phyloP scores from a whole-genome alignment of 2,329 filamentous ascomycete genomes.

The Paracoccidioides brasiliensis region DNA sequence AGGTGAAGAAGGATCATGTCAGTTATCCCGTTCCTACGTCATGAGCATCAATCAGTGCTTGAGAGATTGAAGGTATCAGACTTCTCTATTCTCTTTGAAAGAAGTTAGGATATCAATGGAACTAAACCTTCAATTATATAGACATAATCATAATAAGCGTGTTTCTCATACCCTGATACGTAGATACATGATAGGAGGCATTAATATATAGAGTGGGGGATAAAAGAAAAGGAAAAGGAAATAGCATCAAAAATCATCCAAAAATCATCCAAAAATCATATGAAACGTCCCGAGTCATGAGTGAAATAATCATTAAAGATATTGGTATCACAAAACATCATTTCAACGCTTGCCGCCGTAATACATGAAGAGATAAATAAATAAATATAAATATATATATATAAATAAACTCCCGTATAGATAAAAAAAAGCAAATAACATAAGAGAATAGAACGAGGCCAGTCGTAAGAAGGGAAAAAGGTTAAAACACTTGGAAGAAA shows the following conservation, averaged over 20 bases:
- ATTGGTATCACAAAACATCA: conserved; percentile 2
- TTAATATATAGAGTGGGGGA: not conserved
- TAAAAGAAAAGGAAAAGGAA: not conserved
- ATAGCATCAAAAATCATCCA: not conserved
- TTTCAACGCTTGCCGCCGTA: not conserved
- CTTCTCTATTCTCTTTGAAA: not conserved
- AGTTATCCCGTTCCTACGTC: too few relatives aligned
- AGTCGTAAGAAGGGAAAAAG: conserved; percentile 1
- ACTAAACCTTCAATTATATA: not conserved
- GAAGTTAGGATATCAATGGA: not conserved
- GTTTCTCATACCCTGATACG: not conserved
- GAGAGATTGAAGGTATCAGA: too few relatives aligned
- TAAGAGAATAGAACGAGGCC: conserved; percentile 1
- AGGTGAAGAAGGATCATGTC: too few relatives aligned
- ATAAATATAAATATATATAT: too few relatives aligned
- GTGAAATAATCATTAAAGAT: not conserved
- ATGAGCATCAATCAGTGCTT: too few relatives aligned
- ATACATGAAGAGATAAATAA: not conserved
- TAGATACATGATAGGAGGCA: not conserved
- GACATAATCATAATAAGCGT: not conserved
- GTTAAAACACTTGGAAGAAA: not conserved
- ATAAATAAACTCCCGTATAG: not conserved
- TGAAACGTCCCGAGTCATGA: not conserved
- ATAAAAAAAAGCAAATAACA: not conserved
- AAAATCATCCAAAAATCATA: too few relatives aligned